phyloP scores from a whole-genome alignment of 176 grass and related monocot species.

The Oryza meyeriana region DNA sequence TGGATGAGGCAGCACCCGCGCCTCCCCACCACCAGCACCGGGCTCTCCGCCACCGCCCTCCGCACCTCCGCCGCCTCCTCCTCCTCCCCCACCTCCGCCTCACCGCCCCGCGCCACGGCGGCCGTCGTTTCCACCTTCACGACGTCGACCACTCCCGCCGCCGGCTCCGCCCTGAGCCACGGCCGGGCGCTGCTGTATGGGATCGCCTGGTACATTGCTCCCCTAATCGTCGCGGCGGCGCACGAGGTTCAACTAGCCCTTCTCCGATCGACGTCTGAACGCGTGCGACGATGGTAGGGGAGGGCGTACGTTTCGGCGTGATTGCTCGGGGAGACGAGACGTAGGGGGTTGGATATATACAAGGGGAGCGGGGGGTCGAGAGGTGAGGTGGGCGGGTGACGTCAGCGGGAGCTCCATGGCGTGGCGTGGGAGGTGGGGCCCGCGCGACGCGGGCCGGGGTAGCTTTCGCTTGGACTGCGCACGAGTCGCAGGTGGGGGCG shows the following conservation, averaged over 20 bases:
- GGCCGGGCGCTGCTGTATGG: slow-evolving; percentile 60
- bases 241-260: neutral
- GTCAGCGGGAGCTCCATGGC: neutral
- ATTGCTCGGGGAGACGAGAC: slow-evolving; percentile 8
- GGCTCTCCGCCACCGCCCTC: slow-evolving; percentile 69
- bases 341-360: slow-evolving; percentile 26
- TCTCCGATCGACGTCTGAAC: neutral
- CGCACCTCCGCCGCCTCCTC: slow-evolving; percentile 10
- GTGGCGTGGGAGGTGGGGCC: neutral
- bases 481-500: neutral
- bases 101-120: neutral
- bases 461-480: slow-evolving; percentile 26
- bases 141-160: neutral
- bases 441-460: slow-evolving; percentile 19
- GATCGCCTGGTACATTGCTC: slow-evolving; percentile 72
- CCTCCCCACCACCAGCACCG: slow-evolving; percentile 73
- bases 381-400: slow-evolving; percentile 42
- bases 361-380: neutral
- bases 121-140: slow-evolving; percentile 27
- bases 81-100: slow-evolving; percentile 14
- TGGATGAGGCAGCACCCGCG: slow-evolving; percentile 86
- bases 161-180: slow-evolving; percentile 31
- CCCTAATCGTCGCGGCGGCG: neutral
- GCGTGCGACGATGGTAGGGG: neutral
- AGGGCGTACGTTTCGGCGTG: neutral